These are phyloP conservation scores for Trichoderma arundinaceum DNA, from an alignment of 2,329 filamentous ascomycete species.

Conservation along the genomic window DNA sequence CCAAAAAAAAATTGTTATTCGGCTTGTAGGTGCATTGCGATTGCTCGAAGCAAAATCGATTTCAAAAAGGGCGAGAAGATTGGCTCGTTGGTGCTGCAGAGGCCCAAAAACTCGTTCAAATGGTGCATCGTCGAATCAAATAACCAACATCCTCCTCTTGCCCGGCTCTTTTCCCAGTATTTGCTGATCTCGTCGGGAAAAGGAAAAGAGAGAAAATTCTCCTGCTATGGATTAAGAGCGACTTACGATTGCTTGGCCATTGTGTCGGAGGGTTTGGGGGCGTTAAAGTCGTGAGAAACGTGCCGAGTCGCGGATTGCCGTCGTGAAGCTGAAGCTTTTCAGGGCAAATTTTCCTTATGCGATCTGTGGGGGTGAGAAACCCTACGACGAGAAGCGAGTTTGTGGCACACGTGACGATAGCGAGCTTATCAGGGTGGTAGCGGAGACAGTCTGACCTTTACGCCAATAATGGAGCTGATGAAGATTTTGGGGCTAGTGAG, in stretches of 20 bases:
- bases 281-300: conserved; percentile 49
- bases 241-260: conserved; percentile 71
- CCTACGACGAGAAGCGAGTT: conserved; percentile 46
- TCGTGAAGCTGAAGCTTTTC: conserved; percentile 46
- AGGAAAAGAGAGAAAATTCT: neutral
- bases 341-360: conserved; percentile 43
- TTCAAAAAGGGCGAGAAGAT: neutral
- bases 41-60: neutral
- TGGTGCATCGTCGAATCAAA: neutral
- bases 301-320: conserved; percentile 47
- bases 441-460: neutral
- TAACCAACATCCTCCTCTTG: conserved; percentile 34
- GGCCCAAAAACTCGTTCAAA: neutral
- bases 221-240: conserved; percentile 31
- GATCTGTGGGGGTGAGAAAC: conserved; percentile 50
- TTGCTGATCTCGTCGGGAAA: conserved; percentile 18
- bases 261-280: conserved; percentile 55
- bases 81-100: neutral
- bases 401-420: conserved; percentile 44
- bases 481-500: conserved; percentile 5
- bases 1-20: neutral
- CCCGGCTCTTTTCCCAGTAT: conserved; percentile 30
- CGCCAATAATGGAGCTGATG: conserved; percentile 2
- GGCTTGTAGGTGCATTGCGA: neutral
- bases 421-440: conserved; percentile 34